Percentiles rank a stretch among this genome's conserved stretches.
Evolutionary conservation across 1,284 basidiomycete species (phyloP).

Genomic region (Vanrija sp.): DNA sequence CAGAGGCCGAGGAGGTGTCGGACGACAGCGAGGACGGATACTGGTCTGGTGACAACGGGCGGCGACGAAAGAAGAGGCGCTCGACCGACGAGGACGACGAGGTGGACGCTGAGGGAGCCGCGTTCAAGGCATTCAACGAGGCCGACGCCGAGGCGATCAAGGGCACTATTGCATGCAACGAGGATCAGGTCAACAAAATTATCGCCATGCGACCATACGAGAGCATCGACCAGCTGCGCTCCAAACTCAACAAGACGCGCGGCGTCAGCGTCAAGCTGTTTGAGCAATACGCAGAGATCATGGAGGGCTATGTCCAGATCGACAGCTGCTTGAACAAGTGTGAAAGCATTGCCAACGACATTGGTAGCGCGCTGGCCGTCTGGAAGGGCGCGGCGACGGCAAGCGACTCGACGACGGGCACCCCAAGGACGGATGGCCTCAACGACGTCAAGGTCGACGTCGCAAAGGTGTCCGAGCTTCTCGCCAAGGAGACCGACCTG

Average conservation of each 20-base stretch:
- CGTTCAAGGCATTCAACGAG: conserved; percentile 82
- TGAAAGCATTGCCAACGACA: conserved; percentile 69
- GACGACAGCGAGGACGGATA: conserved; percentile 35
- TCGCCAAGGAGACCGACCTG: conserved; percentile 37
- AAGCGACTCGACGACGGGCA: conserved; percentile 37
- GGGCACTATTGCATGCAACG: conserved; percentile 82
- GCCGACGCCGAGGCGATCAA: conserved; percentile 69
- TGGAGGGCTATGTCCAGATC: conserved; percentile 84
- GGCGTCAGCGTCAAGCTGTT: conserved; percentile 88
- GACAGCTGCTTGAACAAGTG: conserved; percentile 85
- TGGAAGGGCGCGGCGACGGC: conserved; percentile 60
- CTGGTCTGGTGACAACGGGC: conserved; percentile 35
- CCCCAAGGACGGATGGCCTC: conserved; percentile 40
- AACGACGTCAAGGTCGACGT: conserved; percentile 49
- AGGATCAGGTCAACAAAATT: conserved; percentile 76
- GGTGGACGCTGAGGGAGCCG: conserved; percentile 52
- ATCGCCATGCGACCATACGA: conserved; percentile 75
- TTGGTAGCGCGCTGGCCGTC: conserved; percentile 63
- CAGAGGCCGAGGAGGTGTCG: conserved; percentile 36
- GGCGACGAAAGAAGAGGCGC: conserved; percentile 18
- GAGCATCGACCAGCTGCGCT: conserved; percentile 70
- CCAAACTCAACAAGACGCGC: conserved; percentile 80
- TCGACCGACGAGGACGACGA: conserved; percentile 33
- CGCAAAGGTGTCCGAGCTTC: conserved; percentile 42
- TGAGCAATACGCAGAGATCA: conserved; percentile 82